Evolutionary conservation across 139 green algal genomes (phyloP).

Genomic region (Closterium sp.): DNA sequence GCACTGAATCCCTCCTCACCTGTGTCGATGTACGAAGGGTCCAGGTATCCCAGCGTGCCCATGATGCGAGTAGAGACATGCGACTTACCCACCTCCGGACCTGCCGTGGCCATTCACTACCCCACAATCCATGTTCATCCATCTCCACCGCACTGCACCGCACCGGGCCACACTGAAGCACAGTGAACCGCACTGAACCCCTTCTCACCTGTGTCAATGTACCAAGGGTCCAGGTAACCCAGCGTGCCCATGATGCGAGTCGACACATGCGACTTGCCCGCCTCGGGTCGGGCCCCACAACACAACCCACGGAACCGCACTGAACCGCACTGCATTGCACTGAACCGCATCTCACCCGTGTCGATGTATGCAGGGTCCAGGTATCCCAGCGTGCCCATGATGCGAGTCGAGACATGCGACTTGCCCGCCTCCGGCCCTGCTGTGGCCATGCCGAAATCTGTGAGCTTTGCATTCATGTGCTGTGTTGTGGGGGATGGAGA

Average conservation of each 20-base stretch:
- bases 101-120: no score
- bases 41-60: conserved; percentile 52
- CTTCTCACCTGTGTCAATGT: conserved; percentile 39
- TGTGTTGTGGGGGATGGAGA: no score
- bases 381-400: conserved; percentile 64
- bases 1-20: background rate
- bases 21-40: background rate
- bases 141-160: no score
- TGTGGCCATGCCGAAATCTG: no score
- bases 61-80: conserved; percentile 52
- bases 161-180: no score
- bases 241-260: conserved; percentile 58
- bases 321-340: no score
- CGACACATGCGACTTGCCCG: conserved; percentile 47
- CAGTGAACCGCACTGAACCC: background rate
- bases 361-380: conserved; percentile 58
- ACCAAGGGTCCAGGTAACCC: conserved; percentile 42
- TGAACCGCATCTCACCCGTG: conserved; percentile 10
- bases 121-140: no score
- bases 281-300: no score
- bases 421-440: no score
- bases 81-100: conserved; percentile 14
- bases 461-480: no score
- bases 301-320: no score
- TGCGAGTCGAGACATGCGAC: conserved; percentile 30